These are phyloP conservation scores for Spiraea crenata DNA, from an alignment of 331 rosid species.

Conservation along the genomic window DNA sequence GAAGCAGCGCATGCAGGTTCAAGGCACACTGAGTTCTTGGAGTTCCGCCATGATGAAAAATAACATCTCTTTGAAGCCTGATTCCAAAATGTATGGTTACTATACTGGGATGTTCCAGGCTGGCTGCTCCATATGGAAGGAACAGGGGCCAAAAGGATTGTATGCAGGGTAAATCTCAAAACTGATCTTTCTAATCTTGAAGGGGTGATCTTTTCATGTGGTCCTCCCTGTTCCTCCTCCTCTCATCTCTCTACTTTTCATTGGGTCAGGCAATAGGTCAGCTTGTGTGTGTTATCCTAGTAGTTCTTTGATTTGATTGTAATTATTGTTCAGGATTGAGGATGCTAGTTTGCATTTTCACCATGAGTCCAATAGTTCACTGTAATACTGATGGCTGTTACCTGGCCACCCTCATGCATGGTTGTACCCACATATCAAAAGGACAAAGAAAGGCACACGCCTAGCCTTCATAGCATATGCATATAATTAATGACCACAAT, in stretches of 20 bases:
- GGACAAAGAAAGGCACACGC: neutral
- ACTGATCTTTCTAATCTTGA: neutral
- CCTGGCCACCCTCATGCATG: neutral
- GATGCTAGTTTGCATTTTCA: neutral
- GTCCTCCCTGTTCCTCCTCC: neutral
- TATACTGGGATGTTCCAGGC: constrained; percentile 86
- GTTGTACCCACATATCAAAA: neutral
- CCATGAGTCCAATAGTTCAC: neutral
- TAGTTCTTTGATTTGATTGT: neutral
- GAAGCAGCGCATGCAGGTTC: constrained; percentile 93
- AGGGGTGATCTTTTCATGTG: constrained; percentile 6
- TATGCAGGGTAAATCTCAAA: constrained; percentile 70
- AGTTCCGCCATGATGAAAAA: constrained; percentile 48
- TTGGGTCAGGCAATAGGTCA: neutral
- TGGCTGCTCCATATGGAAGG: constrained; percentile 74
- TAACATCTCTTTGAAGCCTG: constrained; percentile 45
- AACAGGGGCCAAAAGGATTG: constrained; percentile 76
- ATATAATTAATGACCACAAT: neutral
- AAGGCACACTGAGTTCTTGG: constrained; percentile 80
- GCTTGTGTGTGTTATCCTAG: neutral
- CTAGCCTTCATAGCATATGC: neutral
- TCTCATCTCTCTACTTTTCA: neutral
- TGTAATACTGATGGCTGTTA: neutral
- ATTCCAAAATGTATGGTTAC: constrained; percentile 60
- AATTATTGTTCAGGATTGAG: neutral